Conservation (phyloP, 495 filamentous ascomycete genomes). For the Evernia prunastri region DNA sequence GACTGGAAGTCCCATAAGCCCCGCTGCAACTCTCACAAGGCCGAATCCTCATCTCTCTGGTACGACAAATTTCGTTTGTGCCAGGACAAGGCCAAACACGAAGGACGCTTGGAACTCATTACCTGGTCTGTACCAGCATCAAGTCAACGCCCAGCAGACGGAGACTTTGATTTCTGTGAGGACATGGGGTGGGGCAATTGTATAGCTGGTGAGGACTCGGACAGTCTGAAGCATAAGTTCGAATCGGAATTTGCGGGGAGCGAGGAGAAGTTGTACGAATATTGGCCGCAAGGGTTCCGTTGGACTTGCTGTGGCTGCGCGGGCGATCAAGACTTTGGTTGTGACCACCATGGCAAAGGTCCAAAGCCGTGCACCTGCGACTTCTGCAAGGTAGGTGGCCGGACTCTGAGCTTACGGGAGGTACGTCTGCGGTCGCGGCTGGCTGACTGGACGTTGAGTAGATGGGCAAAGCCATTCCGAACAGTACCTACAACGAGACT, state of each 20-base stretch:
- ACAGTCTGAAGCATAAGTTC: not conserved
- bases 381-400: not conserved
- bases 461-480: not conserved
- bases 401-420: not conserved
- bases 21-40: not conserved
- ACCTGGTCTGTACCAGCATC: not conserved
- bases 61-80: not conserved
- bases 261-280: not conserved
- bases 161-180: not conserved
- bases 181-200: not conserved
- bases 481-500: not conserved
- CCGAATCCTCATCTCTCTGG: not conserved
- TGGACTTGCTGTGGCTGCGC: not conserved
- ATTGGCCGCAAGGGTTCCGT: not conserved
- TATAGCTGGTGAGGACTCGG: not conserved
- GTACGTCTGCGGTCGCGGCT: not conserved
- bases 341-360: not conserved
- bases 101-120: not conserved
- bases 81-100: not conserved
- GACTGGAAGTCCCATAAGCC: not conserved
- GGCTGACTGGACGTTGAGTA: not conserved
- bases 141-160: not conserved
- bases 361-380: not conserved
- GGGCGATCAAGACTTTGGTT: not conserved
- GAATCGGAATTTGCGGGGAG: not conserved